Evolutionary conservation across 2,329 filamentous ascomycete genomes (phyloP).

Genomic region (Colletotrichum filicis): DNA sequence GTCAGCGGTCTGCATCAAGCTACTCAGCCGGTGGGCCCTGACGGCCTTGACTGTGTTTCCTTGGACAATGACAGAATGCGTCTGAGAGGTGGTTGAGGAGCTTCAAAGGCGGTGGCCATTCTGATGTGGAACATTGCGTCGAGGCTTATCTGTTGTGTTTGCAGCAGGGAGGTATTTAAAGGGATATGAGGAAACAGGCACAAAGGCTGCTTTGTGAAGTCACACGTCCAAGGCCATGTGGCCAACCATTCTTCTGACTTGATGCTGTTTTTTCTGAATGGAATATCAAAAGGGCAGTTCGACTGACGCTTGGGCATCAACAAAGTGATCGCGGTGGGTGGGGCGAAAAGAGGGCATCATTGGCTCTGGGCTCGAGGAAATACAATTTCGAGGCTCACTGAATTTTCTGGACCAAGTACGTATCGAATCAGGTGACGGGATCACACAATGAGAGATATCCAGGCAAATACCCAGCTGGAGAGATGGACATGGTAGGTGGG

Average conservation of each 20-base stretch:
- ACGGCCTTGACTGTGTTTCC: not conserved
- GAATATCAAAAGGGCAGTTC: no score
- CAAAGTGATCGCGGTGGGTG: not conserved
- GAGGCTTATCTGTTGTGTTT: not conserved
- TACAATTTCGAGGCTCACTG: not conserved
- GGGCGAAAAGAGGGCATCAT: not conserved
- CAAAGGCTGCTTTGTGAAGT: not conserved
- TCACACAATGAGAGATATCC: not conserved
- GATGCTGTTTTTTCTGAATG: not conserved
- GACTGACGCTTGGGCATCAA: no score
- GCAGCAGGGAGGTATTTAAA: no score
- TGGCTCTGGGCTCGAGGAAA: no score
- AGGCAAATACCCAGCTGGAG: not conserved
- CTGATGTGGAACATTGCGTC: not conserved
- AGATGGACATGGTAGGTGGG: not conserved
- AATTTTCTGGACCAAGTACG: no score
- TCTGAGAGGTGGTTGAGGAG: no score
- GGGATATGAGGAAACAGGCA: not conserved
- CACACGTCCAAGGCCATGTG: accelerated
- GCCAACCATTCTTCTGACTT: not conserved
- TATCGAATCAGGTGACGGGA: not conserved
- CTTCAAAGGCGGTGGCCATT: not conserved
- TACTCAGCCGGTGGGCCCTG: not conserved
- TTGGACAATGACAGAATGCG: no score
- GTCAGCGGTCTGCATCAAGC: not conserved